Evolutionary conservation across 2,329 filamentous ascomycete species (phyloP).

Genomic region (Phoma sp.): DNA sequence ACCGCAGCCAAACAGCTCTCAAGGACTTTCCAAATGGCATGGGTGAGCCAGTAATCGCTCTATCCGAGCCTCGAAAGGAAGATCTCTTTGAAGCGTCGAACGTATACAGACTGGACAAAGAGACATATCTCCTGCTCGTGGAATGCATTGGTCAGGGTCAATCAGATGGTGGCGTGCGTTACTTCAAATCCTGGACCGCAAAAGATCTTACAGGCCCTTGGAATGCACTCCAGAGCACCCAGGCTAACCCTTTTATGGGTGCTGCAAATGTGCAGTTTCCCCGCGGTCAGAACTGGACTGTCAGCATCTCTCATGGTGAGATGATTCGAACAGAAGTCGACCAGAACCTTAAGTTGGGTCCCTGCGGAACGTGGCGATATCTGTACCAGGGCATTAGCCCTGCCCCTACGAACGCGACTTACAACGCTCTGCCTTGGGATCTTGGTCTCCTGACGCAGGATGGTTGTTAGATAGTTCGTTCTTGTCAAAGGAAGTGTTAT

Average conservation of each 20-base stretch:
- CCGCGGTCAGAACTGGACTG: conserved; percentile 44
- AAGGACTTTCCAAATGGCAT: conserved; percentile 46
- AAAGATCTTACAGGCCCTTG: conserved; percentile 42
- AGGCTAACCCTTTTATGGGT: conserved; percentile 48
- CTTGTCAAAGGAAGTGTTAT: no score
- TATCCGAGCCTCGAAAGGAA: conserved; percentile 34
- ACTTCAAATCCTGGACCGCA: conserved; percentile 51
- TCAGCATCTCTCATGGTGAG: conserved; percentile 47
- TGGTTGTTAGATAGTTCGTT: neutral
- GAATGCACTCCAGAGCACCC: conserved; percentile 45
- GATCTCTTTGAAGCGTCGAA: conserved; percentile 48
- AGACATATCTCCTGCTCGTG: conserved; percentile 48
- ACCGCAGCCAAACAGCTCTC: conserved; percentile 47
- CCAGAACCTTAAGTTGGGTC: conserved; percentile 46
- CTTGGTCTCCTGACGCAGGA: conserved; percentile 1
- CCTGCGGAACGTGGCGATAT: conserved; percentile 41
- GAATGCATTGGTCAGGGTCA: conserved; percentile 31
- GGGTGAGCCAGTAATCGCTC: conserved; percentile 45
- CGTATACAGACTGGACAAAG: conserved; percentile 43
- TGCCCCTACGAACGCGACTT: neutral
- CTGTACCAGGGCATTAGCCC: conserved; percentile 47
- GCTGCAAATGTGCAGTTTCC: conserved; percentile 47
- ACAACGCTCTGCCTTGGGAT: conserved; percentile 1
- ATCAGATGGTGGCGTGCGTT: conserved; percentile 45
- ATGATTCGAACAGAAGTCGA: conserved; percentile 45